Percentiles rank a stretch among this genome's conserved stretches.
phyloP scores from a whole-genome alignment of 1,284 basidiomycete genomes.

The Xanthoconium separans region DNA sequence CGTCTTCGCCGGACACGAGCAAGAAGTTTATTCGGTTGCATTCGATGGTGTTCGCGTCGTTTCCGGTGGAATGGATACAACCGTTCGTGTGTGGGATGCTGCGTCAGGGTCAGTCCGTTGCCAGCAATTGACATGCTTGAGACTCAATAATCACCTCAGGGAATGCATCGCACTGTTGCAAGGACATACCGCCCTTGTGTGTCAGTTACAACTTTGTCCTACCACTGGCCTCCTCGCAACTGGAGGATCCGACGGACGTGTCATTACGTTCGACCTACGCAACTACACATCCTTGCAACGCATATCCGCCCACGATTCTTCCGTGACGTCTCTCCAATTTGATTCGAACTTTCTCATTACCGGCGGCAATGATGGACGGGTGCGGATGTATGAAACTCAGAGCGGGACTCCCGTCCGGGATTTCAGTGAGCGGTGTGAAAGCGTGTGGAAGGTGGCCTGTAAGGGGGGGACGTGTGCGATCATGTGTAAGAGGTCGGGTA shows the following conservation, averaged over 20 bases:
- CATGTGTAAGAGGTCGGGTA: conserved; percentile 79
- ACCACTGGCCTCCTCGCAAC: conserved; percentile 64
- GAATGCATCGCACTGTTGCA: conserved; percentile 85
- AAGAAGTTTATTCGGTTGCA: conserved; percentile 92
- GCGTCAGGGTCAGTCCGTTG: conserved; percentile 58
- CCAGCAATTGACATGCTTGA: neutral
- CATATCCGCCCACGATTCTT: conserved; percentile 85
- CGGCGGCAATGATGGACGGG: conserved; percentile 89
- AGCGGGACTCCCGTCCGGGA: conserved; percentile 77
- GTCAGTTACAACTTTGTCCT: conserved; percentile 80
- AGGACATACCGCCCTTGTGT: conserved; percentile 93
- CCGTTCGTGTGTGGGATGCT: conserved; percentile 87
- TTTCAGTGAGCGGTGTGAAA: conserved; percentile 73
- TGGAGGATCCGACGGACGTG: conserved; percentile 91
- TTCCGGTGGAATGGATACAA: conserved; percentile 89
- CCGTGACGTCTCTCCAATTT: conserved; percentile 89
- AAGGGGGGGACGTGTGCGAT: conserved; percentile 79
- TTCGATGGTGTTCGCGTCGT: conserved; percentile 88
- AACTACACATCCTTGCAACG: conserved; percentile 50
- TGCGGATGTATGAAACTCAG: conserved; percentile 80
- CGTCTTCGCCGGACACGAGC: conserved; percentile 84
- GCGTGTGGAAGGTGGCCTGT: conserved; percentile 88
- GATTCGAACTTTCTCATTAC: conserved; percentile 79
- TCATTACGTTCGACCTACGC: conserved; percentile 83
- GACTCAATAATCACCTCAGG: conserved; percentile 41